These are phyloP conservation scores for Elasticomyces elasticus DNA, from an alignment of 495 filamentous ascomycete genomes.

Conservation along the genomic window DNA sequence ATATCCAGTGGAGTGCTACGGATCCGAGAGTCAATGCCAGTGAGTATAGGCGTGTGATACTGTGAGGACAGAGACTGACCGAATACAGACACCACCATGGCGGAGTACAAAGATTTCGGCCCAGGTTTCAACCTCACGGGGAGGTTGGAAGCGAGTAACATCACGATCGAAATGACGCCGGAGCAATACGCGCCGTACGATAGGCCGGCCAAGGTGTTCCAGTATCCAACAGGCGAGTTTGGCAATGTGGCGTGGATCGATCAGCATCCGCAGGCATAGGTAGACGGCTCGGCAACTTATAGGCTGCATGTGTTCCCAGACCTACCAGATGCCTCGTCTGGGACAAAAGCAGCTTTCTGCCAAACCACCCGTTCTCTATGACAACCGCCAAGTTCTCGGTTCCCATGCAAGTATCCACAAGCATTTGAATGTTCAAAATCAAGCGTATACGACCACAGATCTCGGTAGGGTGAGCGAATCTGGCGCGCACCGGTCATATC, in stretches of 20 bases:
- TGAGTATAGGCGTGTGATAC: background rate
- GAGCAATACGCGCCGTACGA: slow-evolving; percentile 36
- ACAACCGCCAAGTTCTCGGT: too few relatives aligned
- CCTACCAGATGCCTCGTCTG: too few relatives aligned
- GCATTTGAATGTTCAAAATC: too few relatives aligned
- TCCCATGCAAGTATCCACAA: too few relatives aligned
- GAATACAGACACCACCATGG: slow-evolving; percentile 38
- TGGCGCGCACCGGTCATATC: too few relatives aligned
- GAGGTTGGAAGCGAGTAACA: slow-evolving; percentile 30
- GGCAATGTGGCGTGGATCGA: slow-evolving; percentile 50
- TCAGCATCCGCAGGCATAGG: slow-evolving; percentile 8
- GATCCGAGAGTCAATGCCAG: slow-evolving; percentile 33
- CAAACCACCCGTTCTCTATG: too few relatives aligned
- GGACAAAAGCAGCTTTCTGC: too few relatives aligned
- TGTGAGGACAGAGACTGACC: background rate
- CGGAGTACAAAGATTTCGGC: slow-evolving; percentile 45
- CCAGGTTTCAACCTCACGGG: slow-evolving; percentile 46
- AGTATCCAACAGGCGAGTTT: slow-evolving; percentile 35
- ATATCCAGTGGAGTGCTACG: slow-evolving; percentile 43
- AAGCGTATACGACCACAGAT: too few relatives aligned
- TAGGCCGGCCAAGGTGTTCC: slow-evolving; percentile 45
- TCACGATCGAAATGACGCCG: slow-evolving; percentile 37
- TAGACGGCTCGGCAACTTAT: background rate
- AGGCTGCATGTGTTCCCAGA: too few relatives aligned
- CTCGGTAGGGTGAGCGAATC: too few relatives aligned